Evolutionary conservation across 805 yeast genomes (phyloP).

Genomic region (Saccharomycopsis sp.): DNA sequence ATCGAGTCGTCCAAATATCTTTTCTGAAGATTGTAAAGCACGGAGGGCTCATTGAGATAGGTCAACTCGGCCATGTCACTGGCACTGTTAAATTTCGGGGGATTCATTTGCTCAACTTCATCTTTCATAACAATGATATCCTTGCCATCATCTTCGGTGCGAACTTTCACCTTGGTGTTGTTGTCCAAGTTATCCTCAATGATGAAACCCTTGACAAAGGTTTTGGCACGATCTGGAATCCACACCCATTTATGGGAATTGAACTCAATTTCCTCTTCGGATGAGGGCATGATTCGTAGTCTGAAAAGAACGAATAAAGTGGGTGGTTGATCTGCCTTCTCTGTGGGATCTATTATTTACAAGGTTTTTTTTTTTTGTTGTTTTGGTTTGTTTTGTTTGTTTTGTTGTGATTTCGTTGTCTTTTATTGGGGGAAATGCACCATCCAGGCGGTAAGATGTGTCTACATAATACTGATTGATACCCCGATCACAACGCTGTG

Average conservation of each 20-base stretch:
- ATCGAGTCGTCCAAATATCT: conserved; percentile 74
- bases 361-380: too few species aligned
- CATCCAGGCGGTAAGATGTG: too few species aligned
- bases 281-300: conserved; percentile 5
- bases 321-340: too few species aligned
- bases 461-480: too few species aligned
- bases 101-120: conserved; percentile 64
- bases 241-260: conserved; percentile 60
- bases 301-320: too few species aligned
- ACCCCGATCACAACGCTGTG: too few species aligned
- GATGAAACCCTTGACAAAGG: conserved; percentile 55
- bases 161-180: conserved; percentile 31
- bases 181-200: conserved; percentile 33
- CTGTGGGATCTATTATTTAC: too few species aligned
- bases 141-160: conserved; percentile 34
- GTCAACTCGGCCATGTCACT: conserved; percentile 95
- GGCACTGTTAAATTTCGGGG: conserved; percentile 81
- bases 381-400: too few species aligned
- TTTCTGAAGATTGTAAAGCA: conserved; percentile 70
- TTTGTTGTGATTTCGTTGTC: too few species aligned
- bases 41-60: conserved; percentile 89
- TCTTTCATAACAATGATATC: conserved; percentile 34
- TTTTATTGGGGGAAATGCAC: too few species aligned
- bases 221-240: conserved; percentile 53
- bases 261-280: conserved; percentile 23